phyloP scores from a whole-genome alignment of 345 rosid species.

The Lepidium didymum region DNA sequence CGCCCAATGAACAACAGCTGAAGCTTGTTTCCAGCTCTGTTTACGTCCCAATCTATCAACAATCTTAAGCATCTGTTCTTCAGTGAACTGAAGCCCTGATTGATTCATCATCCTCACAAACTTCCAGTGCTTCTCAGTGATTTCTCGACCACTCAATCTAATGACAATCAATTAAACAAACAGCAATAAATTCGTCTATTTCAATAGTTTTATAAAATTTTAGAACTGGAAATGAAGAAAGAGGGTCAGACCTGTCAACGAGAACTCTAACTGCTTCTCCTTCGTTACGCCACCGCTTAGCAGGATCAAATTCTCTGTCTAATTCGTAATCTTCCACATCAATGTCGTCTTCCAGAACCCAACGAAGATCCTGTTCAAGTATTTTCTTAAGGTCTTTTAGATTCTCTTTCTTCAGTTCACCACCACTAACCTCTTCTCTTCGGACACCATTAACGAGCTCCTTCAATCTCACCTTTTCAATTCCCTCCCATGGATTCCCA shows the following conservation, averaged over 20 bases:
- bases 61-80: slow-evolving; percentile 79
- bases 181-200: background rate
- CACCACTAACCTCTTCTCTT: slow-evolving; percentile 39
- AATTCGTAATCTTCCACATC: slow-evolving; percentile 38
- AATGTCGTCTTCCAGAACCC: slow-evolving; percentile 83
- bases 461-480: slow-evolving; percentile 48
- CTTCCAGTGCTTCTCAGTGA: slow-evolving; percentile 76
- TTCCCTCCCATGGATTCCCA: slow-evolving; percentile 90
- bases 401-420: slow-evolving; percentile 41
- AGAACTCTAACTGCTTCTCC: slow-evolving; percentile 61
- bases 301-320: slow-evolving; percentile 34
- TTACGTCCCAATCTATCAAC: slow-evolving; percentile 62
- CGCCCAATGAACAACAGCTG: slow-evolving; percentile 71
- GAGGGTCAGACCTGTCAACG: slow-evolving; percentile 46
- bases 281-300: slow-evolving; percentile 55
- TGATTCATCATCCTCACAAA: slow-evolving; percentile 87
- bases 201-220: background rate
- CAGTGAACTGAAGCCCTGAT: slow-evolving; percentile 71
- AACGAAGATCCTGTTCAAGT: slow-evolving; percentile 62
- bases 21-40: slow-evolving; percentile 72
- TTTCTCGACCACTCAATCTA: slow-evolving; percentile 67
- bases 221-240: background rate
- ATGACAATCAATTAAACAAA: background rate
- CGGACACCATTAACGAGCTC: slow-evolving; percentile 43
- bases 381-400: slow-evolving; percentile 60